A percentile compares a stretch with the other conserved stretches of the same genome.
phyloP scores from a whole-genome alignment of 352 stramenopile genomes.

The Globisporangium perplexum region DNA sequence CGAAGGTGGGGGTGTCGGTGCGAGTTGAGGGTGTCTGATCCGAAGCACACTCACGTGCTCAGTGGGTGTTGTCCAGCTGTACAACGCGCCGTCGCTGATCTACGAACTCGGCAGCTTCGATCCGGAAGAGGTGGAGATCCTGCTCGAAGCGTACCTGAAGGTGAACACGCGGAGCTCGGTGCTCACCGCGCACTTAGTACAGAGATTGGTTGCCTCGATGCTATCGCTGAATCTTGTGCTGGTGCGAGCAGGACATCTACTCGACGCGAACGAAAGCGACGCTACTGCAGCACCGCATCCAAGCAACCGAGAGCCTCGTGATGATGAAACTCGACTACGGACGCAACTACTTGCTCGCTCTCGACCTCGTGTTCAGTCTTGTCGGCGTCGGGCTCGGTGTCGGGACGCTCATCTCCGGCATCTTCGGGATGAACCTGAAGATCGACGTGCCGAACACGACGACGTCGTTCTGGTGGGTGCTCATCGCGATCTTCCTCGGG shows the following conservation, averaged over 20 bases:
- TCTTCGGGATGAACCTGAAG: constrained; percentile 47
- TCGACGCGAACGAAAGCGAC: constrained; percentile 59
- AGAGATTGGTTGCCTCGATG: no score
- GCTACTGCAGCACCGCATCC: constrained; percentile 61
- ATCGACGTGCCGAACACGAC: constrained; percentile 19
- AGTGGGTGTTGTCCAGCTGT: constrained; percentile 11
- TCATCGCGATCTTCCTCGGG: constrained; percentile 17
- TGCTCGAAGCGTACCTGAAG: constrained; percentile 11
- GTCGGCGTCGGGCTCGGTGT: constrained; percentile 25
- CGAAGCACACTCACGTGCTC: no score
- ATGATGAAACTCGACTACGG: constrained; percentile 44
- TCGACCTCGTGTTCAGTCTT: constrained; percentile 41
- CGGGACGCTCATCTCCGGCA: constrained; percentile 31
- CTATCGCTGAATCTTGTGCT: constrained; percentile 2
- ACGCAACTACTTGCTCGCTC: constrained; percentile 40
- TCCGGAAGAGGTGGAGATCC: constrained; percentile 12
- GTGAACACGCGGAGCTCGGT: not conserved
- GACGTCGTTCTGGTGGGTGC: constrained; percentile 27
- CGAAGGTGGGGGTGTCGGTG: constrained; percentile 12
- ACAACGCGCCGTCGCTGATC: constrained; percentile 16
- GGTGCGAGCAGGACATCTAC: constrained; percentile 38
- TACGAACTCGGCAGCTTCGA: constrained; percentile 10
- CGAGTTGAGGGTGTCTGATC: no score
- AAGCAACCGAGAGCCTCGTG: constrained; percentile 62
- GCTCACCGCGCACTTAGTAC: no score